Percentiles rank a stretch among this genome's conserved stretches.
These are phyloP conservation scores for Podospora tetraspora DNA, from an alignment of 495 filamentous ascomycete species.

Conservation along the genomic window DNA sequence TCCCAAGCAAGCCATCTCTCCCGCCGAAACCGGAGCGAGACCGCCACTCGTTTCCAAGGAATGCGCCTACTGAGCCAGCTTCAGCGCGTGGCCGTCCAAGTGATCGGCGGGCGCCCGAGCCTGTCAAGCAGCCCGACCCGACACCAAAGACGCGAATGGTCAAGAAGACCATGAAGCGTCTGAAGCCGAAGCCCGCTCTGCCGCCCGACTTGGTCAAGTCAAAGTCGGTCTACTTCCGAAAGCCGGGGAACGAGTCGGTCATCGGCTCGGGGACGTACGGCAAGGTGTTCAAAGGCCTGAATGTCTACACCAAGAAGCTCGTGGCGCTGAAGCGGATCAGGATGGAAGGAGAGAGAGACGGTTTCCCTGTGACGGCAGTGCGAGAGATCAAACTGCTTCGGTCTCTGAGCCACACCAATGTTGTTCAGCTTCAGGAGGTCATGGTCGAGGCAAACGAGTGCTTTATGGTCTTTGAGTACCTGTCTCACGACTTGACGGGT, in stretches of 20 bases:
- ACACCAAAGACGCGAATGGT: conserved; percentile 52
- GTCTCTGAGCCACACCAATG: conserved; percentile 83
- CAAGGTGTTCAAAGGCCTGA: conserved; percentile 96
- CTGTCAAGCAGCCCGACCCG: conserved; percentile 29
- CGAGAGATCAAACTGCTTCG: conserved; percentile 95
- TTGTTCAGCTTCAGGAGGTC: conserved; percentile 85
- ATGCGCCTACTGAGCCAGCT: conserved; percentile 47
- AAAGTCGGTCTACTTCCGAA: conserved; percentile 84
- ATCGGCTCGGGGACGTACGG: conserved; percentile 92
- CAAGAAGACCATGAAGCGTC: conserved; percentile 62
- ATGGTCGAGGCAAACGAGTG: conserved; percentile 99
- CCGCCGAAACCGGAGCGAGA: conserved; percentile 39
- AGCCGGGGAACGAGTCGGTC: conserved; percentile 90
- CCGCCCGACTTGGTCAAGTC: conserved; percentile 64
- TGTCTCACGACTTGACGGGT: conserved; percentile 75
- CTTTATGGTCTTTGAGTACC: conserved; percentile 99
- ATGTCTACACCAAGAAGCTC: conserved; percentile 85
- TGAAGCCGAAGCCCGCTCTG: conserved; percentile 67
- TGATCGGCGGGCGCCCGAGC: conserved; percentile 43
- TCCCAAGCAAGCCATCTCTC: conserved; percentile 18
- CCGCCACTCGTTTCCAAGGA: conserved; percentile 36
- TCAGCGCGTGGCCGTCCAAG: conserved; percentile 47
- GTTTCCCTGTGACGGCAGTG: conserved; percentile 94
- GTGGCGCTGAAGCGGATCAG: conserved; percentile 86
- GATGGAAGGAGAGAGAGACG: conserved; percentile 94